Base-by-base conservation (phyloP, 345 rosid species). In the Eucalyptus decipiens region DNA sequence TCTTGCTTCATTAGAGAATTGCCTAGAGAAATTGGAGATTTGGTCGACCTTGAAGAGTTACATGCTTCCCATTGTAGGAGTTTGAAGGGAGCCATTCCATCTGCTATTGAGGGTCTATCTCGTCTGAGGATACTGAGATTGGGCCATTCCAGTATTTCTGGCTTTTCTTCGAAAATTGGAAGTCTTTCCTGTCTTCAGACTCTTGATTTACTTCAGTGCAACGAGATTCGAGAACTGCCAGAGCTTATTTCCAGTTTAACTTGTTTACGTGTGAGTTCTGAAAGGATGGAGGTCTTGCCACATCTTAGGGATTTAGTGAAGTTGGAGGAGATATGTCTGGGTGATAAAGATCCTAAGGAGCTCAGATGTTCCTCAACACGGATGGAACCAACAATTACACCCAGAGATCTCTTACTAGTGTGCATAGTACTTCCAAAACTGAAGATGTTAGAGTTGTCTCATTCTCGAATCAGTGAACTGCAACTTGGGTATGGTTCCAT, bases 361-460 rank as follows among this genome's bases (percentile, higher is more conserved):
- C 40, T 65, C 11, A n/a, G 4, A 1, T 0, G 0, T 3, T 0
- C 40, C 40, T 65, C 21, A 65, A n/a, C 6, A n/a, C 0, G 2
- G 76, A 4, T 2, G 11, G 4, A 65, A 6, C 40, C 76, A 65
- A 65, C 2, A 15, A 15, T 0, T 3, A 65, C 40, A 4, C n/a
- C 3, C 11, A 65, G 21, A 4, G 21, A 4, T 65, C 6, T 4
- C 76, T 65, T n/a, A 16, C 40, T n/a, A 1, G 40, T 4, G 11
- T 3, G 3, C 40, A 16, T 65, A n/a, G 21, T 7, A 16, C 76
- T 65, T n/a, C 21, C 76, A 2, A n/a, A n/a, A n/a, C 76, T 65
- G 21, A 65, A 65, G 40, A 65, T 65, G 3, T n/a, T 65, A 1
- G 76, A 65, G 76, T n/a, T 65, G 76, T 65, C 37, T n/a, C 76